phyloP scores from a whole-genome alignment of 106 monocot genomes.

The Dendrobium chrysotoxum region DNA sequence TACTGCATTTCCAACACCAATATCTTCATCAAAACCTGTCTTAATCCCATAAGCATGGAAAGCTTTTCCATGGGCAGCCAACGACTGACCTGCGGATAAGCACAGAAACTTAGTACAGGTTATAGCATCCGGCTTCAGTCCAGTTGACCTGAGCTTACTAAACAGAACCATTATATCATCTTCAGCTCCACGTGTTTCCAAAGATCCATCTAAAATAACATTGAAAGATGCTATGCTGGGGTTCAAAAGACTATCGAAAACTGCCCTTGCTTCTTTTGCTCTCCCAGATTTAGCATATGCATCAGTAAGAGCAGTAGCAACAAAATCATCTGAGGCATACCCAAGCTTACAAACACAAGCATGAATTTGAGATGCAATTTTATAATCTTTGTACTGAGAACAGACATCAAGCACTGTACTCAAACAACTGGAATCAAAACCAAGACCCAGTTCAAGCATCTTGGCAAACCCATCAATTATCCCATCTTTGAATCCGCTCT shows the following conservation, averaged over 20 bases:
- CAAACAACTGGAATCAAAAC: conserved; percentile 18
- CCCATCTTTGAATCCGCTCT: neutral
- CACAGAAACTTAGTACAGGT: neutral
- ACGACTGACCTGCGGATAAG: conserved; percentile 1
- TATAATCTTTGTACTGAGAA: neutral
- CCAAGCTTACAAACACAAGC: conserved; percentile 6
- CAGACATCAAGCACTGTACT: conserved; percentile 18
- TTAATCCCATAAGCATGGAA: conserved; percentile 11
- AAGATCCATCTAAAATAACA: conserved; percentile 7
- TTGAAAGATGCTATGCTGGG: conserved; percentile 12
- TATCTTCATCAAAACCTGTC: conserved; percentile 8
- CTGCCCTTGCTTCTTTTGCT: neutral
- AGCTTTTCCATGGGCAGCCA: neutral
- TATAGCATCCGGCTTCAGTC: conserved; percentile 10
- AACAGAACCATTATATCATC: conserved; percentile 9
- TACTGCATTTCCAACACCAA: conserved; percentile 37
- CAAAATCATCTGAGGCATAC: conserved; percentile 7
- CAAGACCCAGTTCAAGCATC: neutral
- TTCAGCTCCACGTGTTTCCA: neutral
- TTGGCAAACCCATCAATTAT: neutral
- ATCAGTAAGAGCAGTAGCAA: conserved; percentile 13
- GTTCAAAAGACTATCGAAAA: conserved; percentile 3
- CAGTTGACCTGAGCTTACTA: conserved; percentile 1
- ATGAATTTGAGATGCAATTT: conserved; percentile 8
- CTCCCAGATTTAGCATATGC: conserved; percentile 15